phyloP scores from a whole-genome alignment of 129 eudicot species.

The Pulicaria dysenterica region DNA sequence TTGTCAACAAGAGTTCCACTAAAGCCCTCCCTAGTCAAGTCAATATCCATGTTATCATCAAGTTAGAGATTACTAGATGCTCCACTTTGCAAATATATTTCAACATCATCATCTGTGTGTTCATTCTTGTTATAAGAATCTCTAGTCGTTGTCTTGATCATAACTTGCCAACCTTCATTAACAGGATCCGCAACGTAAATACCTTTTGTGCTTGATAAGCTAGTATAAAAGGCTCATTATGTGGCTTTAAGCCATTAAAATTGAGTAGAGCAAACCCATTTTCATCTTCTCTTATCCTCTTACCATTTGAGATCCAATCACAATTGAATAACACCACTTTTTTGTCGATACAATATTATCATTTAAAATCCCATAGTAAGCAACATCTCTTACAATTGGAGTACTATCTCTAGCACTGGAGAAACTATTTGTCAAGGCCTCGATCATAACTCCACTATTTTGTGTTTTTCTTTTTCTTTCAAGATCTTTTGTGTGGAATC shows the following conservation, averaged over 20 bases:
- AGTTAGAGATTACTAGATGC: too few species aligned
- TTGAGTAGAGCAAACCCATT: too few species aligned
- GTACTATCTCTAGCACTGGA: conserved; percentile 6
- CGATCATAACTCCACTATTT: conserved; percentile 25
- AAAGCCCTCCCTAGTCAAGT: too few species aligned
- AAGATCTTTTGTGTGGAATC: conserved; percentile 16
- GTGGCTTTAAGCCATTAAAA: conserved; percentile 6
- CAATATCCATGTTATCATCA: too few species aligned
- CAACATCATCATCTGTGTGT: conserved; percentile 22
- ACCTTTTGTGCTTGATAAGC: conserved; percentile 29
- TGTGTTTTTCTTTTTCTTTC: too few species aligned
- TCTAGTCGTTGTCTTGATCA: conserved; percentile 21
- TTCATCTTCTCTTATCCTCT: too few species aligned
- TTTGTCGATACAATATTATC: conserved; percentile 2
- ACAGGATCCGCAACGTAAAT: conserved; percentile 1
- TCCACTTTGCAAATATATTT: too few species aligned
- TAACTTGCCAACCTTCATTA: conserved; percentile 16
- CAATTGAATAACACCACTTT: conserved; percentile 1
- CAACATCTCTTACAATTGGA: conserved; percentile 15
- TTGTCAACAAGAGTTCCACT: too few species aligned
- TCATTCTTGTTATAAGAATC: conserved; percentile 22
- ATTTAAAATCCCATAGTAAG: conserved; percentile 2
- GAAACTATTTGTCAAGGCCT: conserved; percentile 18
- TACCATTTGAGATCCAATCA: too few species aligned
- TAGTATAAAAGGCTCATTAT: conserved; percentile 23